Evolutionary conservation across 306 rosid genomes (phyloP), one percentile per base, ranked within the genome.

Genomic region (Dryas octopetala): DNA sequence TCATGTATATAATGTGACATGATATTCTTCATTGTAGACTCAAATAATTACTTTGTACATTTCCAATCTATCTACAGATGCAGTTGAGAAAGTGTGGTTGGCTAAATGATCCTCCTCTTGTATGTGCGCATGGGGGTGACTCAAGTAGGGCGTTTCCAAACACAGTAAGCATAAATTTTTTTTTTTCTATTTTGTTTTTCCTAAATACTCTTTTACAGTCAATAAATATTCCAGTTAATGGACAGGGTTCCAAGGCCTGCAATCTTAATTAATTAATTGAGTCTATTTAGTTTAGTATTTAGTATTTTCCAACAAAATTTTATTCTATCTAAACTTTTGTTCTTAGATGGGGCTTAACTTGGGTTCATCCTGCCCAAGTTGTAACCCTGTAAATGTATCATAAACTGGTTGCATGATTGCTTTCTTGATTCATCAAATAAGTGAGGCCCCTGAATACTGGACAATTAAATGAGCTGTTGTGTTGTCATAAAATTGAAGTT

Each of bases 101-200:
- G 98, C 72, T 93, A 13, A 68, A 67, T 9, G 74, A 76, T 72
- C 97, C 98, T 59, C 97, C 98, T 76, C 90, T 93, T 40, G 80
- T 93, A 2, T 93, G 98, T 75, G 98, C 98, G 0, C 98, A 93
- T 79, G 97, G 97, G 5, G 98, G 98, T 16, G 97, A 93, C 84
- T 91, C 98, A 0, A 82, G 86, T 44, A 83, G 75, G 59, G 98
- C 97, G 19, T 84, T 81, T 62, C 89, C 98, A 19, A 93, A 91
- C 89, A 91, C 98, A 0, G 98, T 93, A 68, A 6, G 63, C 43
- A 26, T 69, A 19, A 50, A 12, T 8, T n/a, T 2, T 46, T 13
- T 32, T 16, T 51, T 43, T 23, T n/a, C 13, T 5, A 10, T 8
- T 46, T 23, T 23, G 23, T 23, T 23, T 23, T 4, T 9, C 28